Evolutionary conservation across 2,329 filamentous ascomycete species (phyloP).

Genomic region (Epichloe typhina): DNA sequence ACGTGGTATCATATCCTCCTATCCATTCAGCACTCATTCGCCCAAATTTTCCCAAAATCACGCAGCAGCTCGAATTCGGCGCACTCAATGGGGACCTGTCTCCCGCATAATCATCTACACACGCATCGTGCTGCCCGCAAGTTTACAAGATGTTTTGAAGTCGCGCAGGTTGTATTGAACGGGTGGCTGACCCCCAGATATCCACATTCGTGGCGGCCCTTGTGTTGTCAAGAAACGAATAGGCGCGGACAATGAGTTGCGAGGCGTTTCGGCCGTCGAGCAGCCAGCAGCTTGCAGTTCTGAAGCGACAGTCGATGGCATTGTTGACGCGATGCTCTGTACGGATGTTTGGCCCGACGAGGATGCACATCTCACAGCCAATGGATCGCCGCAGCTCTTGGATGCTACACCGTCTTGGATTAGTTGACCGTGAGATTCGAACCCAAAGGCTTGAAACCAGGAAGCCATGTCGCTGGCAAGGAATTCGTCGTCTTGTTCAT

Average conservation of each 20-base stretch:
- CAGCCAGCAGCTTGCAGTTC: slow-evolving; percentile 21
- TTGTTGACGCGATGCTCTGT: slow-evolving; percentile 14
- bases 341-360: slow-evolving; percentile 2
- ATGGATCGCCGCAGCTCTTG: background rate
- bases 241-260: slow-evolving; percentile 11
- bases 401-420: slow-evolving; percentile 11
- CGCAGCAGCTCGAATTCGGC: no score
- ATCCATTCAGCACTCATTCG: no score
- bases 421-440: slow-evolving; percentile 30
- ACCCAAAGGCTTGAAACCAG: slow-evolving; percentile 40
- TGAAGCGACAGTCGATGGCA: slow-evolving; percentile 16
- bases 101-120: no score
- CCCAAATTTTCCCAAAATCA: no score
- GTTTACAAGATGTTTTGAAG: slow-evolving; percentile 27
- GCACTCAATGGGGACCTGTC: no score
- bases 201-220: slow-evolving; percentile 22
- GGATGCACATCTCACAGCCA: slow-evolving; percentile 7
- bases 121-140: slow-evolving; percentile 29
- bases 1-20: no score
- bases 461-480: slow-evolving; percentile 27
- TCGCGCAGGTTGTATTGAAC: slow-evolving; percentile 13
- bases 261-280: background rate
- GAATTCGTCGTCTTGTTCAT: slow-evolving; percentile 27
- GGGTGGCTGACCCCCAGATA: slow-evolving; percentile 18
- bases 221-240: slow-evolving; percentile 20